Conservation (phyloP, 1,139 yeast species). For the Saccharomyces uvarum region DNA sequence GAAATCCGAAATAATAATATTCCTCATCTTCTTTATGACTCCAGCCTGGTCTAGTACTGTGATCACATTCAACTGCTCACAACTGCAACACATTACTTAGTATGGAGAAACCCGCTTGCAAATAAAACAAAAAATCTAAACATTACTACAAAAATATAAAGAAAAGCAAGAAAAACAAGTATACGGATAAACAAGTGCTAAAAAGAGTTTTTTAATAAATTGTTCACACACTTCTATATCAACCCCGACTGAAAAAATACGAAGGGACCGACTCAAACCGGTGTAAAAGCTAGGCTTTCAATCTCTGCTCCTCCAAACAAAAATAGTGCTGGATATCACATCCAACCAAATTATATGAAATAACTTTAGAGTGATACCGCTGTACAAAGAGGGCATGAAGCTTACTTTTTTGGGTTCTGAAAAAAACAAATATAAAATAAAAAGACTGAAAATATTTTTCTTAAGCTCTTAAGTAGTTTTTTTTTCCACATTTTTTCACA, state of each 20-base stretch:
- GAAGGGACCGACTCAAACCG: constrained; percentile 27
- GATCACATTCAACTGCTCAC: background rate
- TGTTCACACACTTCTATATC: constrained; percentile 30
- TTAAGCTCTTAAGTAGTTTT: background rate
- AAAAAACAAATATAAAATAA: background rate
- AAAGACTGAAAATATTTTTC: background rate
- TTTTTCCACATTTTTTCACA: background rate
- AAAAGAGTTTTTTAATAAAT: background rate
- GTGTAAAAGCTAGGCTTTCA: constrained; percentile 5
- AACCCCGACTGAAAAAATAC: constrained; percentile 12
- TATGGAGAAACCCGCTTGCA: background rate
- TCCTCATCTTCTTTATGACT: constrained; percentile 6
- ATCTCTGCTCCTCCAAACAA: constrained; percentile 4
- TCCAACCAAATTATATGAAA: background rate
- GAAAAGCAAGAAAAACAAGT: background rate
- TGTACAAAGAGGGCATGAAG: background rate
- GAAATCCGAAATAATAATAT: constrained; percentile 26
- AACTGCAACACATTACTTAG: background rate
- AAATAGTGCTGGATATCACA: background rate
- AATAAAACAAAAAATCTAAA: background rate
- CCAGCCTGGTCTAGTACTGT: background rate
- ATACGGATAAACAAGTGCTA: background rate
- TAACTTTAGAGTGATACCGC: background rate
- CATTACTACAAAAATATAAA: background rate
- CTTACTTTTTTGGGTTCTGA: background rate